Conservation (phyloP, 2,329 filamentous ascomycete genomes). For the Pseudofabraea citricarpa region DNA sequence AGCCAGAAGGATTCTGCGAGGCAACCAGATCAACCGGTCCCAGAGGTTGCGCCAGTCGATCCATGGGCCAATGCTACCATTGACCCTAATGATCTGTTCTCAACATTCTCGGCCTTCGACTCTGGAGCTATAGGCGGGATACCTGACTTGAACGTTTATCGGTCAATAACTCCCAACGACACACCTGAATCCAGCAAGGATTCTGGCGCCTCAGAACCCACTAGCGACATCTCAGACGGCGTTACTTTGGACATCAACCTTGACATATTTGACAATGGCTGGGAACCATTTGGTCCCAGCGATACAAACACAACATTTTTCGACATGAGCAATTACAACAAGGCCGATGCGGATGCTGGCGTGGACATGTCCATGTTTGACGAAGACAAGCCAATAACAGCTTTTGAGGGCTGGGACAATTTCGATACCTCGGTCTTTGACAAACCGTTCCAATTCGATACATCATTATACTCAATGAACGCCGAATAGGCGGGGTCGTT, state of each 20-base stretch:
- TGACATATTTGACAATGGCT: conserved; percentile 31
- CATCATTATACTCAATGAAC: conserved; percentile 37
- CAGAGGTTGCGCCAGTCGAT: conserved; percentile 14
- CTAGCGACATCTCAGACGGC: conserved; percentile 56
- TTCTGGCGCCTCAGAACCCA: conserved; percentile 50
- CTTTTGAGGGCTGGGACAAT: conserved; percentile 42
- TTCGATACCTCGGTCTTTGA: conserved; percentile 38
- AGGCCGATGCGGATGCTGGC: conserved; percentile 27
- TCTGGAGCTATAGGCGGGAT: conserved; percentile 41
- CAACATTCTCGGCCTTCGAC: conserved; percentile 36
- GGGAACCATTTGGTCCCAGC: conserved; percentile 37
- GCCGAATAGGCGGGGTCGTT: conserved; percentile 18
- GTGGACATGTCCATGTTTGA: conserved; percentile 24
- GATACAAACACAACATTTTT: conserved; percentile 38
- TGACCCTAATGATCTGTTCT: conserved; percentile 47
- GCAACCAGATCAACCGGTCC: conserved; percentile 23
- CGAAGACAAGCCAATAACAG: conserved; percentile 18
- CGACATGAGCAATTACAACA: conserved; percentile 34
- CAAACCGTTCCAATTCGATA: conserved; percentile 50
- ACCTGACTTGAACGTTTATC: conserved; percentile 48
- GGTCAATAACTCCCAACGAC: conserved; percentile 54
- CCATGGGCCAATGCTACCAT: conserved; percentile 42
- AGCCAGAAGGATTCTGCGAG: conserved; percentile 20
- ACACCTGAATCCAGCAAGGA: conserved; percentile 62
- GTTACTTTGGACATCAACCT: conserved; percentile 48